Base-by-base conservation (phyloP, 306 rosid species). In the Gillenia trifoliata region DNA sequence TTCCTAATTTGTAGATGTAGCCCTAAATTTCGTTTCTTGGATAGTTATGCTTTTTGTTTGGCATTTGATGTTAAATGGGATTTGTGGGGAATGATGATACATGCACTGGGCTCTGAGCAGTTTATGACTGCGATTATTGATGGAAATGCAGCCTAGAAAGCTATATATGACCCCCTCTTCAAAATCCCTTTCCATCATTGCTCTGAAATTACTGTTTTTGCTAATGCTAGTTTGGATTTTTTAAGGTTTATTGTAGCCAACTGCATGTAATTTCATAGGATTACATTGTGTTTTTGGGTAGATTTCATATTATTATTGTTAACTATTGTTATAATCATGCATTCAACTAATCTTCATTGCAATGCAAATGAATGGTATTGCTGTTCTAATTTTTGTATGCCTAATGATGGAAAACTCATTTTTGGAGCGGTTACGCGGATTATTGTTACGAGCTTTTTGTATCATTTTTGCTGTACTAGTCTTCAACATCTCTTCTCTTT, bases 41-140 rank as follows among this genome's bases (percentile, higher is more conserved):
- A 11, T 5, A 12, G 33, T 23, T 25, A 4, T 26, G 64, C 20
- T 59, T 59, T 26, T 59, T 22, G 64, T 59, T 25, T 0, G 20
- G 19, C 64, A 26, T 59, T 59, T 59, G 64, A 26, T 59, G 64
- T 26, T 26, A 25, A 38, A 38, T 38, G 41, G 41, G 41, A 8
- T 38, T 38, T 38, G 0, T 38, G 11, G 41, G 41, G 3, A 8
- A 38, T 38, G 41, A 38, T 38, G 41, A 26, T 5, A 74, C 33
- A 47, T 77, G 77, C 83, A 74, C 85, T 82, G 81, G 81, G 77
- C 83, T 82, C 79, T 77, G 81, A 77, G 79, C 41, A 38, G 11
- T n/a, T n/a, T 70, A 30, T 49, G 52, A 31, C 62, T 81, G 75
- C 57, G 13, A 20, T 56, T 81, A 28, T 64, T 85, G 84, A 85